A percentile compares a stretch with the other conserved stretches of the same genome.
These are phyloP conservation scores for Talaromyces stipitatus DNA, from an alignment of 495 filamentous ascomycete species.

Conservation along the genomic window DNA sequence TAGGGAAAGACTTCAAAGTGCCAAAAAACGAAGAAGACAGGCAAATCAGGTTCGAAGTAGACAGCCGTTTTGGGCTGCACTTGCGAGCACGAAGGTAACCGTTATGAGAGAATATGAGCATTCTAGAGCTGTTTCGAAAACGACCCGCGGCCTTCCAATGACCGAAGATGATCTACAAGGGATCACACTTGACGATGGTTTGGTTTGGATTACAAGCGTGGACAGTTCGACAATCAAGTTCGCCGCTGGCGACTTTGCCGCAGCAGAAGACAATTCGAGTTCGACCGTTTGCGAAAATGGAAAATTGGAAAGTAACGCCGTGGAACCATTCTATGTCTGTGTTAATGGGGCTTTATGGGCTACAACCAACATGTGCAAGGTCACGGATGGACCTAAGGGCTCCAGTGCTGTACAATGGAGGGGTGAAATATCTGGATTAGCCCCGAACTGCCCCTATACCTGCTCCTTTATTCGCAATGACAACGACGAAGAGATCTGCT, in stretches of 20 bases:
- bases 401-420: slow-evolving; percentile 53
- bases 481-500: slow-evolving; percentile 66
- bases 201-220: slow-evolving; percentile 83
- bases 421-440: slow-evolving; percentile 84
- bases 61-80: slow-evolving; percentile 90
- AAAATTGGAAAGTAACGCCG: slow-evolving; percentile 31
- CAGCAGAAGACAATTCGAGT: slow-evolving; percentile 27
- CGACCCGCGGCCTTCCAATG: slow-evolving; percentile 53
- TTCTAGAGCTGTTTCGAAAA: slow-evolving; percentile 71
- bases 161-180: slow-evolving; percentile 78
- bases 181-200: slow-evolving; percentile 68
- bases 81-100: slow-evolving; percentile 90
- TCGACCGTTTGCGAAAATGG: slow-evolving; percentile 26
- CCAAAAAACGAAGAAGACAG: slow-evolving; percentile 82
- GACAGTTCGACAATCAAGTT: slow-evolving; percentile 78
- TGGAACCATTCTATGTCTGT: slow-evolving; percentile 80
- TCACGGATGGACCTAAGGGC: slow-evolving; percentile 42
- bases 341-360: slow-evolving; percentile 88
- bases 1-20: slow-evolving; percentile 48
- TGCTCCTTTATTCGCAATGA: slow-evolving; percentile 75
- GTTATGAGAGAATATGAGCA: slow-evolving; percentile 89
- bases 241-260: slow-evolving; percentile 60
- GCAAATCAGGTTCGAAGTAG: slow-evolving; percentile 80
- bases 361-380: slow-evolving; percentile 60
- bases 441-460: slow-evolving; percentile 75